Percentiles rank a stretch among this genome's conserved stretches.
Conservation (phyloP, 805 yeast genomes). For the Candida schatavii region DNA sequence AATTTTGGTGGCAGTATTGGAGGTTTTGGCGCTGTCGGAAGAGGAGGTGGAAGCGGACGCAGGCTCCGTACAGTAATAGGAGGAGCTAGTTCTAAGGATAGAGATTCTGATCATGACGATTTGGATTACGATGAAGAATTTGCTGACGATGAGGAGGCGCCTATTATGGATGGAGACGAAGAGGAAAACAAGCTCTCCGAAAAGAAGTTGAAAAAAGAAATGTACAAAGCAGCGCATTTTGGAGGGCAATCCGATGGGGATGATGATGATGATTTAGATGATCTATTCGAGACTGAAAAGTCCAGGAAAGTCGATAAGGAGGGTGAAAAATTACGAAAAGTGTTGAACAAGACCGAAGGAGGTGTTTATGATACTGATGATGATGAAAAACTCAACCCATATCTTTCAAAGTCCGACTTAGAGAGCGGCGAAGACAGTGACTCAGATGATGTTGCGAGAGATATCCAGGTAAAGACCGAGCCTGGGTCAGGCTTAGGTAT, state of each 20-base stretch:
- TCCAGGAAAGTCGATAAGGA: conserved; percentile 80
- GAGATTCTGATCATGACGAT: conserved; percentile 84
- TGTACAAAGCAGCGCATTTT: conserved; percentile 77
- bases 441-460: conserved; percentile 39
- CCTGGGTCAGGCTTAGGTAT: too few relatives aligned
- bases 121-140: conserved; percentile 95
- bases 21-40: conserved; percentile 9
- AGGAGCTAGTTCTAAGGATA: conserved; percentile 37
- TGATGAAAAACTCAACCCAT: conserved; percentile 67
- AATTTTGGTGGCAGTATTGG: conserved; percentile 7
- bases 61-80: conserved; percentile 44
- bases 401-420: conserved; percentile 53
- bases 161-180: conserved; percentile 93
- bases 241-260: conserved; percentile 58
- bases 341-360: conserved; percentile 80
- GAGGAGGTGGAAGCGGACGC: conserved; percentile 10
- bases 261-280: conserved; percentile 67
- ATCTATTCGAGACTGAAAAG: conserved; percentile 59
- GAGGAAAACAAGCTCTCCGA: conserved; percentile 92
- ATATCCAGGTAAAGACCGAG: conserved; percentile 30
- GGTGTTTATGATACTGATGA: conserved; percentile 88
- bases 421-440: conserved; percentile 62
- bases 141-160: conserved; percentile 98
- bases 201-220: conserved; percentile 75
- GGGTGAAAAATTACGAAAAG: conserved; percentile 81